A percentile compares a stretch with the other conserved stretches of the same genome.
Conservation (phyloP, 495 filamentous ascomycete species). For the Bathelium albidoporum region DNA sequence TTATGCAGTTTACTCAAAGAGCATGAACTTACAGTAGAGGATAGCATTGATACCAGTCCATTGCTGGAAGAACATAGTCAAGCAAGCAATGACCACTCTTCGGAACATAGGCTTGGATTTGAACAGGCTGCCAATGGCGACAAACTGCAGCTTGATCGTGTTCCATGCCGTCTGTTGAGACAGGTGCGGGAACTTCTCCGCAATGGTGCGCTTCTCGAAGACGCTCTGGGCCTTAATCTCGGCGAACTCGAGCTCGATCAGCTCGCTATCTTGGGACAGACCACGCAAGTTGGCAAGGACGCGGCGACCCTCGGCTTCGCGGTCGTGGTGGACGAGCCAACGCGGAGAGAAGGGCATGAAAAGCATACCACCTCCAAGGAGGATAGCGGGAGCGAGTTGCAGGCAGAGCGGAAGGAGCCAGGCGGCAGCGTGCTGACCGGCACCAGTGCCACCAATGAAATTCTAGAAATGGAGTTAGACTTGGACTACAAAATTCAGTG, state of each 20-base stretch:
- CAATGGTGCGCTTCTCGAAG: conserved; percentile 66
- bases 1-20: conserved; percentile 7
- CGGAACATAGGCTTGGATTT: conserved; percentile 63
- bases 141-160: conserved; percentile 57
- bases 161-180: conserved; percentile 50
- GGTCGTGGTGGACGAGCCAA: conserved; percentile 65
- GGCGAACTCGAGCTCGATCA: conserved; percentile 64
- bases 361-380: conserved; percentile 51
- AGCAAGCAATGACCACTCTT: conserved; percentile 54
- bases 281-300: conserved; percentile 58
- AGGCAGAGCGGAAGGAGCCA: conserved; percentile 32
- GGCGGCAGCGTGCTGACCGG: conserved; percentile 49
- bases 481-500: too few relatives aligned
- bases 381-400: conserved; percentile 29
- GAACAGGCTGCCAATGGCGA: conserved; percentile 64
- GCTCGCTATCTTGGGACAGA: conserved; percentile 47
- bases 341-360: conserved; percentile 77
- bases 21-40: conserved; percentile 30
- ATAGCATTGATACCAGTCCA: conserved; percentile 68
- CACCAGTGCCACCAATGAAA: conserved; percentile 62
- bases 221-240: conserved; percentile 73
- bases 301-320: conserved; percentile 58
- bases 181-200: conserved; percentile 59
- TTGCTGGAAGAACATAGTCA: conserved; percentile 71
- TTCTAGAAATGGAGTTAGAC: conserved; percentile 42